Base-by-base conservation (phyloP, 2,329 filamentous ascomycete genomes). In the Aureobasidium sp. region DNA sequence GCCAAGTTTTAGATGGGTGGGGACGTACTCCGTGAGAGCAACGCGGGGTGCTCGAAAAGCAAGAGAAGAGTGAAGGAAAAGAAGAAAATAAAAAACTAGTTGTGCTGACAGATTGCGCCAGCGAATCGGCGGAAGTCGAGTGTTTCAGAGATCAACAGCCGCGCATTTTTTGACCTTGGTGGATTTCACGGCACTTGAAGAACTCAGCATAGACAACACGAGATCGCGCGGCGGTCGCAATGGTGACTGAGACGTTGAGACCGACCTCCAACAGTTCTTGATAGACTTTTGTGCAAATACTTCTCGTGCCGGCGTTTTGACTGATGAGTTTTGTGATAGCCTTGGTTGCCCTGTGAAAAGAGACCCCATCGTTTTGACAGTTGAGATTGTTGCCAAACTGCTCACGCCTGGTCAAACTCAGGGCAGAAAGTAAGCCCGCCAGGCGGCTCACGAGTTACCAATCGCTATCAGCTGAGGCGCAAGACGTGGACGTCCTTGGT, bases 71-170 rank as follows among this genome's bases (percentile, higher is more conserved):
- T 20, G 26, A 20, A 46, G 27, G 12, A 44, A 12, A 29, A 41
- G 29, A 12, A 37, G 26, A 12, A 42, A 51, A 60, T 50, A 32
- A 42, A 42, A 27, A 15, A 20, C 20, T 48, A 56, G 5, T 15
- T 29, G 26, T 57, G 55, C 32, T 60, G 57, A 60, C 57, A 60
- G 57, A 60, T 60, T 26, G 34, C 5, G 23, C 41, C 47, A 47
- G 37, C 58, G 58, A 61, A 61, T 61, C 48, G 39, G 58, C 41
- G 27, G 26, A 53, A 53, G 47, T 52, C 58, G 36, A 46, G 39
- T 61, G 47, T 61, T 53, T 61, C 58, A 61, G 23, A 46, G 39
- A 12, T 51, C 57, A 60, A 60, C 57, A 60, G 57, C 57, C 57
- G 46, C 34, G 46, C 20, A 23, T 23, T 51, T 60, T 27, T 51